Evolutionary conservation across 352 stramenopile genomes (phyloP).

Genomic region (Pythium aristosporum): DNA sequence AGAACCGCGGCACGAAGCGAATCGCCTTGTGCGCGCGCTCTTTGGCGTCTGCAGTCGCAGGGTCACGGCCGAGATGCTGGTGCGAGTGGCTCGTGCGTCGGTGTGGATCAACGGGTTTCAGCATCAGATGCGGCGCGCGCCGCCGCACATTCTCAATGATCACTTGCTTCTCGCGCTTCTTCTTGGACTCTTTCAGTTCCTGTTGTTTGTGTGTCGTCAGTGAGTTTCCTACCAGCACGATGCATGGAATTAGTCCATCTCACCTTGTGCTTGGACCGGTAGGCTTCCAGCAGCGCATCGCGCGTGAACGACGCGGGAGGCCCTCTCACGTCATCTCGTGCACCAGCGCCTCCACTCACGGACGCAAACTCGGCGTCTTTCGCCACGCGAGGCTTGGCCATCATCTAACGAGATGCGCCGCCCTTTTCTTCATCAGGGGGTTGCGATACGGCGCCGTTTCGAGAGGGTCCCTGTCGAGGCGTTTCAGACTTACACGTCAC

Average conservation of each 20-base stretch:
- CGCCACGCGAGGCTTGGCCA: conserved; percentile 12
- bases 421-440: background rate
- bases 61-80: background rate
- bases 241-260: background rate
- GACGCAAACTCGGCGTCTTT: conserved; percentile 14
- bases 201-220: conserved; percentile 14
- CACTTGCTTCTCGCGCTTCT: conserved; percentile 55
- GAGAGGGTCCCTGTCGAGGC: background rate
- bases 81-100: background rate
- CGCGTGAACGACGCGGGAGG: conserved; percentile 10
- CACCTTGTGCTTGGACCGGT: conserved; percentile 41
- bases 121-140: conserved; percentile 38
- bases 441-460: conserved; percentile 6
- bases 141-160: conserved; percentile 53
- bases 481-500: background rate
- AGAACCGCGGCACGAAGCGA: conserved; percentile 21
- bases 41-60: background rate
- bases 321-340: background rate
- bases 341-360: conserved; percentile 4
- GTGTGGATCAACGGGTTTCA: conserved; percentile 28
- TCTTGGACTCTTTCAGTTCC: conserved; percentile 44
- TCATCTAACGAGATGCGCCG: background rate
- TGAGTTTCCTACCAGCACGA: background rate
- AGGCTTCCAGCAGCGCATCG: conserved; percentile 47
- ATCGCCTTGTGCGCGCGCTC: conserved; percentile 10